A percentile compares a stretch with the other conserved stretches of the same genome.
Conservation (phyloP, 2,329 filamentous ascomycete genomes). For the Penicillium sp. region DNA sequence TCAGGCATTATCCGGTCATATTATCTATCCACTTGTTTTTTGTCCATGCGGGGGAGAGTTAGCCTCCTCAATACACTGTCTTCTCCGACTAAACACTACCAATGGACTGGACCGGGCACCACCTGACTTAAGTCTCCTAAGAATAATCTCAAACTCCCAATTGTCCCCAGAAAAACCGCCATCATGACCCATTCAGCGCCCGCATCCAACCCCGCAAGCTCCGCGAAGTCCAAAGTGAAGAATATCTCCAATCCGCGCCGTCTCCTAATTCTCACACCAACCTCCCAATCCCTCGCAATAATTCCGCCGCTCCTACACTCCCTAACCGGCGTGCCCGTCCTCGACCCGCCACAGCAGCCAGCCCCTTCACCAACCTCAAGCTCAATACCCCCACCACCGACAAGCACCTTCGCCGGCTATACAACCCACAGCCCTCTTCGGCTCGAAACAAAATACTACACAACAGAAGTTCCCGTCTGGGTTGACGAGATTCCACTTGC, state of each 20-base stretch:
- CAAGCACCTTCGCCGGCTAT: slow-evolving; percentile 38
- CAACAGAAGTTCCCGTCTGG: slow-evolving; percentile 39
- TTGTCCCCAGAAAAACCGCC: not conserved
- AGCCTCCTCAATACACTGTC: not conserved
- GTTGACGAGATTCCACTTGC: slow-evolving; percentile 38
- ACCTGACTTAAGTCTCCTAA: not conserved
- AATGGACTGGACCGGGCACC: not conserved
- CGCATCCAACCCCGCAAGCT: slow-evolving; percentile 2
- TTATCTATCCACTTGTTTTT: slow-evolving; percentile 10
- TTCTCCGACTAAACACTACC: not conserved
- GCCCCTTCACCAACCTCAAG: slow-evolving; percentile 1
- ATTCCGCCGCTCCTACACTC: slow-evolving; percentile 33
- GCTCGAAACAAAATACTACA: slow-evolving; percentile 39
- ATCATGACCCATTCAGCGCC: slow-evolving; percentile 12
- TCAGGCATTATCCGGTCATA: not conserved
- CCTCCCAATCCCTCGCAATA: slow-evolving; percentile 27
- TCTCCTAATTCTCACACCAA: slow-evolving; percentile 35
- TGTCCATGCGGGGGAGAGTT: slow-evolving; percentile 12
- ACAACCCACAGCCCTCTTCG: slow-evolving; percentile 38
- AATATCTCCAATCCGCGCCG: slow-evolving; percentile 34
- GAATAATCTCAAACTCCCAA: not conserved
- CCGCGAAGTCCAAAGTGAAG: slow-evolving; percentile 12
- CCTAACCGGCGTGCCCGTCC: slow-evolving; percentile 29
- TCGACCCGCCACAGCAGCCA: slow-evolving; percentile 17
- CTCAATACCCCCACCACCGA: slow-evolving; percentile 6